Evolutionary conservation across 768 basidiomycete species (phyloP), one percentile per base, ranked within the genome.

Genomic region (Mycena rebaudengoi): DNA sequence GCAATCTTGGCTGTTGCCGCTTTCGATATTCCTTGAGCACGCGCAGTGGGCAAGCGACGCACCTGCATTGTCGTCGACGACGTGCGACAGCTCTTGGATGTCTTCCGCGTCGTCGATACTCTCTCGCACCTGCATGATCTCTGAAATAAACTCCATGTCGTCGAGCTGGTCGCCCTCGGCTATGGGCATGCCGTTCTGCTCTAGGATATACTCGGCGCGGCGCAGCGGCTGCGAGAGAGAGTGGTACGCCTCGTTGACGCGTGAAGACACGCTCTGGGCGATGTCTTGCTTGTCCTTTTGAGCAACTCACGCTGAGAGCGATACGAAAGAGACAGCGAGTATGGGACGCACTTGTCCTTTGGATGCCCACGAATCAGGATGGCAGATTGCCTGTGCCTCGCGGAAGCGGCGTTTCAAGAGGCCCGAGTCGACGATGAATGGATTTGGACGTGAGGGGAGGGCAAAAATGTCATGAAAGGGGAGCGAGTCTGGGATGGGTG

Each of bases 361-460:
- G 29, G 87, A 84, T 32, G 88, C 84, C 91, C 92, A 97, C 13
- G 88, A 83, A 74, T 98, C 96, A 0, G 96, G 96, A 79, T 98
- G 96, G 52, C 93, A 88, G 21, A 86, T 78, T 21, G 87, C 82
- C 72, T 97, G 96, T 4, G 91, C 86, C 45, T 84, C 78, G 32
- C 91, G 79, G 73, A 94, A 96, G 28, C 84, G 83, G 33, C 80
- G 78, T 74, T 88, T 90, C 61, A 98, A 77, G 20, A 83, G 78
- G 1, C 76, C 69, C 16, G 83, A 69, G 71, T 95, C 88, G 41
- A 98, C 76, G 16, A 82, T 75, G 76, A 94, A 97, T 8, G 89
- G 89, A 72, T 92, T 92, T 0, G 86, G 84, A 18, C 80, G 78
- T 33, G 84, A 80, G 0, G 88, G 80, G 37, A 94, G 76, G 26